These are phyloP conservation scores for Cladochytrium replicatum DNA, from an alignment of 192 early-diverging fungal genomes.

Conservation along the genomic window DNA sequence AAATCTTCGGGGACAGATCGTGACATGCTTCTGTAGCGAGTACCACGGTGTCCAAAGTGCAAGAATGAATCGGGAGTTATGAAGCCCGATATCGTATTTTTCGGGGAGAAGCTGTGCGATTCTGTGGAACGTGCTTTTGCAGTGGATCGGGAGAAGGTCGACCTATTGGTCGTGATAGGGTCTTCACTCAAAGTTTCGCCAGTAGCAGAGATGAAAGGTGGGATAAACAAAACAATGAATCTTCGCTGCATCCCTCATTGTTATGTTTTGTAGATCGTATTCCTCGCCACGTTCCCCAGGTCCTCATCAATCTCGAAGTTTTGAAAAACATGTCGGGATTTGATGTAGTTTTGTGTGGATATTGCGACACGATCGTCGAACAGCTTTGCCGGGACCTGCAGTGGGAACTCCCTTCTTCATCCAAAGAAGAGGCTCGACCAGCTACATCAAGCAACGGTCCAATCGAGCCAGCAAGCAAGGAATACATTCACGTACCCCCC, in stretches of 20 bases:
- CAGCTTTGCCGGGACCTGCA: slow-evolving; percentile 60
- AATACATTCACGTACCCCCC: no score
- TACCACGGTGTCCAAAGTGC: slow-evolving; percentile 72
- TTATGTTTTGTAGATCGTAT: slow-evolving; percentile 40
- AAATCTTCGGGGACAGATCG: slow-evolving; percentile 3
- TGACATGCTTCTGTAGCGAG: slow-evolving; percentile 24
- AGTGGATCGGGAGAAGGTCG: slow-evolving; percentile 62
- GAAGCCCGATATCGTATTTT: slow-evolving; percentile 97
- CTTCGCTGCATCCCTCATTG: not conserved
- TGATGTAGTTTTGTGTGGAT: slow-evolving; percentile 80
- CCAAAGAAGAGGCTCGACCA: no score
- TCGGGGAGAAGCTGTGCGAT: slow-evolving; percentile 83
- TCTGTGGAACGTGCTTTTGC: slow-evolving; percentile 67
- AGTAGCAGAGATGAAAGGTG: slow-evolving; percentile 79
- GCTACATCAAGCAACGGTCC: no score
- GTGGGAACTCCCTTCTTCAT: slow-evolving; percentile 64
- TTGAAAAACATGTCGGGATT: slow-evolving; percentile 70
- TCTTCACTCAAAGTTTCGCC: slow-evolving; percentile 92
- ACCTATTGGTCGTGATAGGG: slow-evolving; percentile 92
- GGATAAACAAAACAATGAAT: slow-evolving; percentile 5
- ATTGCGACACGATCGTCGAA: slow-evolving; percentile 74
- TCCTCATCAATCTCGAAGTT: slow-evolving; percentile 85
- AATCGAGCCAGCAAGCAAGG: no score
- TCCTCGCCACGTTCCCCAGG: slow-evolving; percentile 72
- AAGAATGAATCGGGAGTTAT: slow-evolving; percentile 53